Evolutionary conservation across 2,329 filamentous ascomycete genomes (phyloP).

Genomic region (Ophiocordyceps camponoti-leonardi): DNA sequence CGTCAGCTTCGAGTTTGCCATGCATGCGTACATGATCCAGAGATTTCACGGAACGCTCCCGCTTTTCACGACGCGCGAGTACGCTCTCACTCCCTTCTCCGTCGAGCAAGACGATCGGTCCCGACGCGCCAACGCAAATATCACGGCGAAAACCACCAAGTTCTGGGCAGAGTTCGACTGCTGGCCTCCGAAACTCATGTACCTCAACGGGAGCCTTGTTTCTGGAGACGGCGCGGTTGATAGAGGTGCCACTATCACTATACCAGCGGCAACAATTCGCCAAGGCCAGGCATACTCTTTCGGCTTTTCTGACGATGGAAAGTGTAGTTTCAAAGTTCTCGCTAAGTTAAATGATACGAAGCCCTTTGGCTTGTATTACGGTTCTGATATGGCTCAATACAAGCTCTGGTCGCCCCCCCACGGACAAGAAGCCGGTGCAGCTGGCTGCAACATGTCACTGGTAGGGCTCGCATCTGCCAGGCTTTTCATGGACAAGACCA

Average conservation of each 20-base stretch:
- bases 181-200: constrained; percentile 9
- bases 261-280: too few species aligned
- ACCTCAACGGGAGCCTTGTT: not conserved
- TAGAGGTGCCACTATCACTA: not conserved
- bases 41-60: constrained; percentile 28
- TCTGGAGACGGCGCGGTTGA: not conserved
- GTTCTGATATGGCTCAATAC: too few species aligned
- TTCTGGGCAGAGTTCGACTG: constrained; percentile 20
- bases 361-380: too few species aligned
- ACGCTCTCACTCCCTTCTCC: constrained; percentile 24
- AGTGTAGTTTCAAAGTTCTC: too few species aligned
- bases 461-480: constrained; percentile 12
- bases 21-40: constrained; percentile 23
- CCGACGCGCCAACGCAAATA: constrained; percentile 6
- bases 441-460: constrained; percentile 18
- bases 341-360: too few species aligned
- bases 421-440: constrained; percentile 3
- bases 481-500: not conserved
- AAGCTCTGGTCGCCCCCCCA: too few species aligned
- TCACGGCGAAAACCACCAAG: constrained; percentile 12
- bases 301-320: too few species aligned
- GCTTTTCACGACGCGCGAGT: constrained; percentile 23
- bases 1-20: constrained; percentile 17
- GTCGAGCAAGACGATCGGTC: constrained; percentile 1
- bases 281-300: too few species aligned